A percentile compares a stretch with the other conserved stretches of the same genome.
phyloP scores from a whole-genome alignment of 139 green algal species.

The Marvania coccoides region DNA sequence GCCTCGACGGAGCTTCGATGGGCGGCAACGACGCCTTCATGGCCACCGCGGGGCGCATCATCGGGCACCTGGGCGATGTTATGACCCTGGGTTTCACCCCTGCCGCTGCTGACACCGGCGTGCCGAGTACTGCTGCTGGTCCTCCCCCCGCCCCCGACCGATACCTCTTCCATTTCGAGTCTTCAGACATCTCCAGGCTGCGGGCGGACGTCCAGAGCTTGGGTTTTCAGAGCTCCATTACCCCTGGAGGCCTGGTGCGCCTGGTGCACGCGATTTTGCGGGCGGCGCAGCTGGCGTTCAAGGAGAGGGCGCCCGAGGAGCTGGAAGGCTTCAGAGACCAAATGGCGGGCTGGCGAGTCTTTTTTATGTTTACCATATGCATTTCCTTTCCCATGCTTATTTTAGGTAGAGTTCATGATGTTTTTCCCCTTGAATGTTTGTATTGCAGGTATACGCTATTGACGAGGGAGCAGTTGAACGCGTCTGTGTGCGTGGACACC shows the following conservation, averaged over 20 bases:
- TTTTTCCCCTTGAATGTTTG: conserved; percentile 1
- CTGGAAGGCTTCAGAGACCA: neutral
- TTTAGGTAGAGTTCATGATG: too few relatives aligned
- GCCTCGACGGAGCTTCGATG: conserved; percentile 25
- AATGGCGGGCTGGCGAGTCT: neutral
- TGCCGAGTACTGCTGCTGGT: neutral
- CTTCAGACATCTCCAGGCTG: conserved; percentile 59
- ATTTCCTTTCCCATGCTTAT: too few relatives aligned
- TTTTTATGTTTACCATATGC: neutral
- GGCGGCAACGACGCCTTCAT: conserved; percentile 23
- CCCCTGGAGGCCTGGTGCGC: conserved; percentile 45
- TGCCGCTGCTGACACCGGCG: neutral
- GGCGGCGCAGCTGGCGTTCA: conserved; percentile 42
- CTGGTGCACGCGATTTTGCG: conserved; percentile 48
- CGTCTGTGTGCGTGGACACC: conserved; percentile 43
- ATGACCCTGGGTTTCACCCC: conserved; percentile 42
- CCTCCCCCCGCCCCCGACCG: neutral
- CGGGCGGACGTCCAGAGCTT: conserved; percentile 47
- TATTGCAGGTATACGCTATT: conserved; percentile 33
- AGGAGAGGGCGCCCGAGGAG: conserved; percentile 1
- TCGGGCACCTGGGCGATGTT: conserved; percentile 56
- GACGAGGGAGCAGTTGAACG: conserved; percentile 44
- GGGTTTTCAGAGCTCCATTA: conserved; percentile 41
- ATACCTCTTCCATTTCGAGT: conserved; percentile 53
- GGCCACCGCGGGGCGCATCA: conserved; percentile 28